Evolutionary conservation across 2,329 filamentous ascomycete species (phyloP), one percentile per base, ranked within the genome.

Genomic region (Alternaria sp.): DNA sequence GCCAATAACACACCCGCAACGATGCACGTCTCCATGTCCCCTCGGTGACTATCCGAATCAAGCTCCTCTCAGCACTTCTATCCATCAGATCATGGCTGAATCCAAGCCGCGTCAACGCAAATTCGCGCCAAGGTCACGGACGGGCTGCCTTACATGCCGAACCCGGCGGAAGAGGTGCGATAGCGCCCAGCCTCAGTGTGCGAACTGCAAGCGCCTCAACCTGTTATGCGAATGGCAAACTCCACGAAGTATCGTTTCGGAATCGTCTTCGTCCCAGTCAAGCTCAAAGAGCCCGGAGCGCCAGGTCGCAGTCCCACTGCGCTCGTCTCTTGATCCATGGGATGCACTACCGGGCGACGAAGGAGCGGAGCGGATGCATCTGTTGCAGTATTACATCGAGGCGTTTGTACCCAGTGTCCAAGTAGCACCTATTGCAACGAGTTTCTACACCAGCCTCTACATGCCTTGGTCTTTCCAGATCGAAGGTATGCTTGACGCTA

Each of bases 321-420:
- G 58, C 8, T 43, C 67, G 23, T 70, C 75, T 4, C 58, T 77
- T 30, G 73, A 76, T 36, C 71, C 71, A 9, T 79, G 76, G 77
- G 76, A 77, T 60, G 45, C 66, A 7, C 64, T 78, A 21, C 70
- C 73, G 3, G 62, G 68, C 17, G 71, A 77, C 51, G 67, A 66
- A 32, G 62, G 63, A 4, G 67, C 71, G 7, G 73, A 78, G 44
- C 63, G 64, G 19, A 74, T 74, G 55, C 73, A 78, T 43, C 59
- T 79, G 0, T 63, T 79, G 9, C 72, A 73, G 50, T 79, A 79
- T 60, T 79, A 79, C 62, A 66, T 77, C 52, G 74, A 79, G 50
- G 76, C 73, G 9, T 78, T 76, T 30, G 75, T 79, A 26, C 77
- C 76, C 46, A 79, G 77, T 60, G 73, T 79, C 11, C 78, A 76